phyloP scores from a whole-genome alignment of 805 yeast species.

The Kazachstania kunashirensis region DNA sequence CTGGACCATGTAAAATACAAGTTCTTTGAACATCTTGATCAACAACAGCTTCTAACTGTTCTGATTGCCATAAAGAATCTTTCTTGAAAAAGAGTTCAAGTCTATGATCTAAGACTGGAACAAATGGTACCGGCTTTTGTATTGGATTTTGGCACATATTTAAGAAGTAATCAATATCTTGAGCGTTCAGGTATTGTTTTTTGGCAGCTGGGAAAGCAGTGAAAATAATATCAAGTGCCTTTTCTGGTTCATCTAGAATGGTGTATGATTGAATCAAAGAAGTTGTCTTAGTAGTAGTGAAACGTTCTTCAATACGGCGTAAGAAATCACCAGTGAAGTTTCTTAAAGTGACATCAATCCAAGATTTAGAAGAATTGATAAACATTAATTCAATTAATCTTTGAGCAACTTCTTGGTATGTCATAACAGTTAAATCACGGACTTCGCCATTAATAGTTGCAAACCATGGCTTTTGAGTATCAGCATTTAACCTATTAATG shows the following conservation, averaged over 20 bases:
- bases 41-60: conserved; percentile 90
- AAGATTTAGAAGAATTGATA: conserved; percentile 63
- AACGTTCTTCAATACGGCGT: conserved; percentile 96
- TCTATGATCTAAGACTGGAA: conserved; percentile 88
- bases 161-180: conserved; percentile 90
- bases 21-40: conserved; percentile 96
- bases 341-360: conserved; percentile 84
- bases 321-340: conserved; percentile 78
- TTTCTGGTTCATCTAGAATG: conserved; percentile 60
- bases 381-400: conserved; percentile 84
- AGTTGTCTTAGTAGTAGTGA: conserved; percentile 45
- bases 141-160: conserved; percentile 68
- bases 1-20: conserved; percentile 98
- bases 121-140: conserved; percentile 97
- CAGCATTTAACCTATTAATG: conserved; percentile 77
- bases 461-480: conserved; percentile 97
- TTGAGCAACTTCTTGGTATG: conserved; percentile 81
- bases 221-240: conserved; percentile 50
- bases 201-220: conserved; percentile 63
- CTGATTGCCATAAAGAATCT: conserved; percentile 98
- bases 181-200: conserved; percentile 81
- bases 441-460: conserved; percentile 63
- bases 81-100: conserved; percentile 95
- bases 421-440: conserved; percentile 91
- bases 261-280: conserved; percentile 69